phyloP scores from a whole-genome alignment of 148 eudicot genomes.

The Silene conica region DNA sequence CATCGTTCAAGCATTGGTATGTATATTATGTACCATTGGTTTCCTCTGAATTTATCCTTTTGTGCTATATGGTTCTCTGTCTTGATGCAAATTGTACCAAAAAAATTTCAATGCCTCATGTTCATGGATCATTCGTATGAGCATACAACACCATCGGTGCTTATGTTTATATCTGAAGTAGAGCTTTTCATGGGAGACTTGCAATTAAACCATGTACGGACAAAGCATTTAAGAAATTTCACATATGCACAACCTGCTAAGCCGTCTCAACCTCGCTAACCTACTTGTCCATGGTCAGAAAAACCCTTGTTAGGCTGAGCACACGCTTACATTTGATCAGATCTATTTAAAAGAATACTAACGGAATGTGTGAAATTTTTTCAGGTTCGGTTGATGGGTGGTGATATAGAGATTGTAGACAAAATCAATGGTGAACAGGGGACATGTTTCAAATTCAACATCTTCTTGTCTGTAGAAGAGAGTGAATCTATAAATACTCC shows the following conservation, averaged over 20 bases:
- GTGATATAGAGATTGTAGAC: slow-evolving; percentile 72
- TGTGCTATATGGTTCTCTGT: neutral
- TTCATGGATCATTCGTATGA: neutral
- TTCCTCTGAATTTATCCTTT: neutral
- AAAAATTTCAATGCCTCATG: neutral
- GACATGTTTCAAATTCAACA: slow-evolving; percentile 66
- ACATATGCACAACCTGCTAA: neutral
- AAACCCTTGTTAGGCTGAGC: too few species aligned
- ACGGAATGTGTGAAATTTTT: neutral
- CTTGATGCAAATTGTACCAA: neutral
- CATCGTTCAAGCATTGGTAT: slow-evolving; percentile 81
- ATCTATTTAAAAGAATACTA: neutral
- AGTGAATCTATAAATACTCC: neutral
- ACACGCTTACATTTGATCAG: too few species aligned
- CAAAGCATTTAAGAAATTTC: neutral
- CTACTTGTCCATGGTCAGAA: neutral
- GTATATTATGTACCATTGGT: slow-evolving; percentile 3
- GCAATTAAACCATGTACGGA: too few species aligned
- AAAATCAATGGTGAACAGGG: slow-evolving; percentile 56
- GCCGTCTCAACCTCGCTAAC: neutral
- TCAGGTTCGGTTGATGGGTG: slow-evolving; percentile 92
- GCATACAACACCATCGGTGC: too few species aligned
- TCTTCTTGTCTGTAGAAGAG: slow-evolving; percentile 30
- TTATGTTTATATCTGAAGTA: too few species aligned
- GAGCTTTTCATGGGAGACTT: too few species aligned